These are phyloP conservation scores for Dentipellis sp. DNA, from an alignment of 768 basidiomycete genomes.

Conservation along the genomic window DNA sequence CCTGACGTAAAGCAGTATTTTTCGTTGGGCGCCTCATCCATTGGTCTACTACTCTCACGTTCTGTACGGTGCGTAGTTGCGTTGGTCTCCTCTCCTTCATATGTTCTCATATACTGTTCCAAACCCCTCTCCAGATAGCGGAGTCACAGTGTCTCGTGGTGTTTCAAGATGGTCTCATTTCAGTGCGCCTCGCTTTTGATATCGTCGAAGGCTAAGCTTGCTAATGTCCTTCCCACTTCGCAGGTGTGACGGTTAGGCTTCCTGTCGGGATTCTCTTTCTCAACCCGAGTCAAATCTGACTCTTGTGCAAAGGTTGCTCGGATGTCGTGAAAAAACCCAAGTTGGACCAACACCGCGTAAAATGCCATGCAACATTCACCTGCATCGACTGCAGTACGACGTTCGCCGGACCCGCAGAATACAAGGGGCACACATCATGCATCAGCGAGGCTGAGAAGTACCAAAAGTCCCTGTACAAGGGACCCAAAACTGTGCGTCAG, in stretches of 20 bases:
- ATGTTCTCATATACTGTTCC: too few species aligned
- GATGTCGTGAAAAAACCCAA: conserved; percentile 94
- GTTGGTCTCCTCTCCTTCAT: too few species aligned
- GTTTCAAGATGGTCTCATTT: conserved; percentile 12
- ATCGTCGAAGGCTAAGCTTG: conserved; percentile 17
- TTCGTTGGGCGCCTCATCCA: too few species aligned
- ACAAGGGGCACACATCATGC: conserved; percentile 76
- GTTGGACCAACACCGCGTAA: conserved; percentile 64
- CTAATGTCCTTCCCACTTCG: not conserved
- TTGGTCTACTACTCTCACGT: too few species aligned
- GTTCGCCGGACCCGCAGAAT: conserved; percentile 67
- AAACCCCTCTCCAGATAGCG: too few species aligned
- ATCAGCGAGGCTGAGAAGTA: conserved; percentile 93
- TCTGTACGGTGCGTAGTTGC: too few species aligned
- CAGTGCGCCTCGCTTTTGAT: conserved; percentile 11
- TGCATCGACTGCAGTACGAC: conserved; percentile 87
- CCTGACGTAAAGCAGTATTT: too few species aligned
- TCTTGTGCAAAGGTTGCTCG: conserved; percentile 44
- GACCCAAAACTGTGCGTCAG: conserved; percentile 47
- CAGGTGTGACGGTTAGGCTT: conserved; percentile 17
- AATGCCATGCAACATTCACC: conserved; percentile 62
- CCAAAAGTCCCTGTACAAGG: conserved; percentile 79
- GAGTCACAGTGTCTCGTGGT: too few species aligned
- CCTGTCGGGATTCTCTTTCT: too few species aligned
- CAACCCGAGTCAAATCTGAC: not conserved